A percentile compares a stretch with the other conserved stretches of the same genome.
Evolutionary conservation across 306 rosid species (phyloP).

Genomic region (Echinosophora koreensis): DNA sequence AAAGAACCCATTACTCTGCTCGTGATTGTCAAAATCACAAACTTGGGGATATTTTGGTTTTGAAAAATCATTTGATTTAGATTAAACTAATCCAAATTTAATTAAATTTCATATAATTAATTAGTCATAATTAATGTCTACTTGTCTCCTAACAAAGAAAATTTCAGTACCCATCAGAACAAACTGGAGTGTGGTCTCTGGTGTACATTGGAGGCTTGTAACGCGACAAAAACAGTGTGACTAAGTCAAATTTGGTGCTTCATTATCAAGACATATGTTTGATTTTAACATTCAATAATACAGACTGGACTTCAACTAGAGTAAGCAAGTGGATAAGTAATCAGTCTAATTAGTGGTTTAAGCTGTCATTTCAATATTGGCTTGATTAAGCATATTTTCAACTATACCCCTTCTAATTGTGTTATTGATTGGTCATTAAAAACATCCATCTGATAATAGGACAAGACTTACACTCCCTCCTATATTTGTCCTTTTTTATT

Average conservation of each 20-base stretch:
- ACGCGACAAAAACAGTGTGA: not conserved
- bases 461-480: not conserved
- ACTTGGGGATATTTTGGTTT: not conserved
- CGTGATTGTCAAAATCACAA: not conserved
- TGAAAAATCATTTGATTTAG: constrained; percentile 1
- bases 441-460: not conserved
- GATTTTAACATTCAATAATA: constrained; percentile 19
- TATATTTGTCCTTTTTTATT: not conserved
- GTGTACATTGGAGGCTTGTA: constrained; percentile 29
- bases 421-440: constrained; percentile 17
- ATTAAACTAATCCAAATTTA: constrained; percentile 29
- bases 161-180: constrained; percentile 26
- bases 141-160: constrained; percentile 21
- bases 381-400: constrained; percentile 26
- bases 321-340: constrained; percentile 34
- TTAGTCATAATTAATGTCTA: constrained; percentile 18
- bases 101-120: constrained; percentile 15
- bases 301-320: not conserved
- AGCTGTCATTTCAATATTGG: constrained; percentile 30
- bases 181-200: constrained; percentile 12
- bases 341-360: constrained; percentile 8
- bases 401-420: not conserved
- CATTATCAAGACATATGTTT: not conserved
- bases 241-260: constrained; percentile 35
- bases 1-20: not conserved